Evolutionary conservation across 192 early-diverging fungal genomes (phyloP), one percentile per base, ranked within the genome.

Genomic region (Coemansia sp.): DNA sequence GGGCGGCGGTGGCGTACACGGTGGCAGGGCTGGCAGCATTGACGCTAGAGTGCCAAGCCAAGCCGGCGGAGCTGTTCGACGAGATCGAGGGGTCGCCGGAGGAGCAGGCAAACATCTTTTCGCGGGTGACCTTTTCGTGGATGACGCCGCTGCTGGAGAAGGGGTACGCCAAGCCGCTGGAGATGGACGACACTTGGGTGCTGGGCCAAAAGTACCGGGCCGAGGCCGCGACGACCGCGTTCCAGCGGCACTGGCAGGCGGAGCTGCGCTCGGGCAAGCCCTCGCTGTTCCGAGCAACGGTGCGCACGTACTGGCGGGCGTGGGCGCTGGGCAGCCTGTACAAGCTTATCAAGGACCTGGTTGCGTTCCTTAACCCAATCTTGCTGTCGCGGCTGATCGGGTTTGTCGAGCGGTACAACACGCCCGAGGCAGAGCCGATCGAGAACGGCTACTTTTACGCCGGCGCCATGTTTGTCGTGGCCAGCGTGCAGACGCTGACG

Each of bases 351-450:
- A 89, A 92, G 53, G 96, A 98, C 45, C 25, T 84, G 26, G 62
- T 92, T 2, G 78, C 81, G 26, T 95, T 96, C 42, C 67, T 85
- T 22, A 92, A 98, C 56, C 93, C 96, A 6, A 67, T 82, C 21
- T 79, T 94, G 41, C 75, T 98, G 35, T 66, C 77, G 28, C 75
- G 80, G 41, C 80, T 98, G 61, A 85, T 89, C 52, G 58, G 47
- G 11, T 86, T 82, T 64, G 80, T 85, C 13, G 79, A 77, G 53
- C 78, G 56, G 38, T 86, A 86, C 53, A 58, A 64, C 27, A 75
- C 77, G 14, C 46, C 68, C 18, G 48, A 56, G 2, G 80, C 77
- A 3, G 69, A 84, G 46, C 86, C 89, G 4, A 46, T 86, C 5
- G 84, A 86, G 19, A 62, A 83, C 27, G 93, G 96, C 23, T 82